Base-by-base conservation (phyloP, 306 rosid genomes). In the Mucuna pruriens region DNA sequence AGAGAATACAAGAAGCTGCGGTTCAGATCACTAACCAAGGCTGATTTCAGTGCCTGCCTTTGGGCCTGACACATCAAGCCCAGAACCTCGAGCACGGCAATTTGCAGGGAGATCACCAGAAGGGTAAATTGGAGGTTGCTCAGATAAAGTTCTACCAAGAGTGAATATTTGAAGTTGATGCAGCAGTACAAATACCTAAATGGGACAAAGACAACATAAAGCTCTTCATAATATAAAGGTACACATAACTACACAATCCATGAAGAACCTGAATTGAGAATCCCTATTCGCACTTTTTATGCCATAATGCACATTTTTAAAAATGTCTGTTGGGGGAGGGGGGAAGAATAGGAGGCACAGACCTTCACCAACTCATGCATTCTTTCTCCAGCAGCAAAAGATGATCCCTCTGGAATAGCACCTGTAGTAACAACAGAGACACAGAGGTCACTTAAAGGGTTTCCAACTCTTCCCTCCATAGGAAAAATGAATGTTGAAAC, bases 341-440 rank as follows among this genome's bases (percentile, higher is more conserved):
- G 22, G 36, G 8, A 0, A 39, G 23, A 82, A 82, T 6, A 69
- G 61, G 76, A 69, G 61, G 78, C 73, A 85, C 88, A 58, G 34
- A 95, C 99, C 98, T 95, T 95, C 72, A 87, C 93, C 88, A 90
- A 81, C 85, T 95, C 97, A 7, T 84, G 90, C 97, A 95, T 93
- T 90, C 90, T 90, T 88, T 89, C 89, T 80, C 97, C 99, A 63
- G 91, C 91, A 77, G 87, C 74, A 71, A 88, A 80, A 15, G 99
- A 91, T 64, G 97, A 95, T 57, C 82, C 92, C 25, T 89, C 82
- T 36, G 91, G 68, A 71, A 89, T 79, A 84, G 54, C 86, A 84
- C 78, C 92, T 86, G 90, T 58, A 75, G 83, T 78, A 22, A 79
- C 82, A 85, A 80, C 71, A 80, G 46, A 85, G 26, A 80, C 71